Evolutionary conservation across 1,139 yeast species (phyloP).

Genomic region (Debaryomyces fabryi): DNA sequence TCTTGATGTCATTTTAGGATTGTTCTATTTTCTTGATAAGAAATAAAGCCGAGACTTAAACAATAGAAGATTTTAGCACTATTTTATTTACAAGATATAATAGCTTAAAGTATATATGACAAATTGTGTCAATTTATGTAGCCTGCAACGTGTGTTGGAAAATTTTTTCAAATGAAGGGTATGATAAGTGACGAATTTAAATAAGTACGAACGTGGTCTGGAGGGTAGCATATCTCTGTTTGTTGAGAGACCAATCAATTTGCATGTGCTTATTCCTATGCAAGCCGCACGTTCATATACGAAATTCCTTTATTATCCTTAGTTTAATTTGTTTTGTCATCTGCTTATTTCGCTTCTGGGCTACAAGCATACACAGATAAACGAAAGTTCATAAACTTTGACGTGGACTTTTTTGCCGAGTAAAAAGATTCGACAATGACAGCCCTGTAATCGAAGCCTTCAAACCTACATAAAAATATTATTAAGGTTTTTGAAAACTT

Average conservation of each 20-base stretch:
- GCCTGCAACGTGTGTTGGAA: background rate
- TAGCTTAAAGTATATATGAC: background rate
- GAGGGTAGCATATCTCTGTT: background rate
- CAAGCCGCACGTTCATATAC: background rate
- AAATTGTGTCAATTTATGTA: background rate
- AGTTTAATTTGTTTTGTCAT: background rate
- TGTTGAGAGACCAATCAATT: background rate
- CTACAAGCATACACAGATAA: background rate
- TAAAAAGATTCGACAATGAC: background rate
- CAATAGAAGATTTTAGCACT: background rate
- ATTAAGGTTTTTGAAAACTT: background rate
- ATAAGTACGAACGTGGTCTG: background rate
- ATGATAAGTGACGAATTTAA: background rate
- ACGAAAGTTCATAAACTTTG: background rate
- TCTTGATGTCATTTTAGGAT: constrained; percentile 46
- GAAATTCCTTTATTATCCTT: background rate
- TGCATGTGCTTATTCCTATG: background rate
- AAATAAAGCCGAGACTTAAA: background rate
- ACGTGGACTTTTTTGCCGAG: background rate
- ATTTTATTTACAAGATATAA: background rate
- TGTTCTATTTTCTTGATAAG: constrained; percentile 5
- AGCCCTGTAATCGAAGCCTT: background rate
- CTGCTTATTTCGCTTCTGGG: background rate
- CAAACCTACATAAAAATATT: background rate
- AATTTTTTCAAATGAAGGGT: background rate